Conservation (phyloP, 768 basidiomycete species). For the Cubamyces lactineus region DNA sequence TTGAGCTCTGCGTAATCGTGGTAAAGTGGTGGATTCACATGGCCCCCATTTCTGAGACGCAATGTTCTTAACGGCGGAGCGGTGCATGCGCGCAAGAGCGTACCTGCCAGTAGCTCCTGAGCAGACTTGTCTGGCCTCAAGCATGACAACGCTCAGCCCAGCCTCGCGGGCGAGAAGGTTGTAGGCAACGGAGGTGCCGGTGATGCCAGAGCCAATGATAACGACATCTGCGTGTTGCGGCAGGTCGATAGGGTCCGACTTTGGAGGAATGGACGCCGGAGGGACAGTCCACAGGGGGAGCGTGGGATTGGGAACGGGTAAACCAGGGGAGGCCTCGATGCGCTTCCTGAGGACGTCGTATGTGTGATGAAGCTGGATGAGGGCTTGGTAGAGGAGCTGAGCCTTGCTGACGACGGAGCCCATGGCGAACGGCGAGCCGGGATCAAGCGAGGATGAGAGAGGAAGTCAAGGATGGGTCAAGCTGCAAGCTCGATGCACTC, state of each 20-base stretch:
- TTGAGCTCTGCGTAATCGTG: conserved; percentile 57
- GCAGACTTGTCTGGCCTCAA: conserved; percentile 81
- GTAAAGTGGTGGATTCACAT: conserved; percentile 62
- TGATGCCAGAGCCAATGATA: conserved; percentile 79
- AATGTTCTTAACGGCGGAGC: background rate
- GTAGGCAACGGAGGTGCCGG: conserved; percentile 64
- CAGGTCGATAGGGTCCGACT: conserved; percentile 28
- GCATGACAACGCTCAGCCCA: conserved; percentile 59
- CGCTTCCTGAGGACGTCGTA: conserved; percentile 38
- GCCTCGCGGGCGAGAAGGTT: conserved; percentile 47
- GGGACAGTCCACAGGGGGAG: conserved; percentile 69
- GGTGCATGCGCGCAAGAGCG: background rate
- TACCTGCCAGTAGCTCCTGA: conserved; percentile 76
- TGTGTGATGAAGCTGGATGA: conserved; percentile 23
- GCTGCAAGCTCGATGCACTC: background rate
- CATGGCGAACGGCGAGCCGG: conserved; percentile 17
- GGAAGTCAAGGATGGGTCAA: background rate
- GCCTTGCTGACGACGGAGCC: conserved; percentile 30
- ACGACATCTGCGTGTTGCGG: conserved; percentile 66
- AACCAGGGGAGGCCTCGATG: conserved; percentile 47
- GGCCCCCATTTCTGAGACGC: conserved; percentile 66
- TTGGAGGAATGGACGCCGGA: conserved; percentile 46
- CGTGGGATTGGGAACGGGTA: conserved; percentile 59
- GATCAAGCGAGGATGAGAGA: background rate
- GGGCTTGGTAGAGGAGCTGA: conserved; percentile 27